Conservation (phyloP, 345 rosid genomes). For the Salix udensis region DNA sequence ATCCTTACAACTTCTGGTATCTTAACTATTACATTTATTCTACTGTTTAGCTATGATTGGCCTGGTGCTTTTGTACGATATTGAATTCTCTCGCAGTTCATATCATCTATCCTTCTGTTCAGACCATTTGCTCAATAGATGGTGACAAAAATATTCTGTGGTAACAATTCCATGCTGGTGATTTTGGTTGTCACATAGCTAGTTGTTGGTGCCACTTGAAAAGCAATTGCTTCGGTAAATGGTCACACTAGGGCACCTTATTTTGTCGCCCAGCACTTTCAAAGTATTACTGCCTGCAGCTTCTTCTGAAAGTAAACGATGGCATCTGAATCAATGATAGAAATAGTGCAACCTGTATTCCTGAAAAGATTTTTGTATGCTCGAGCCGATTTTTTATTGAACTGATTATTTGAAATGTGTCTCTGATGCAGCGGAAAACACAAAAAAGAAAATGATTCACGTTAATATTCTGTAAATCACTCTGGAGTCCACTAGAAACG, state of each 20-base stretch:
- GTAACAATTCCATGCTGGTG: neutral
- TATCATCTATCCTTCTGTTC: neutral
- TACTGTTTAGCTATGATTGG: neutral
- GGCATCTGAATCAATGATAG: neutral
- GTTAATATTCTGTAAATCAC: no score
- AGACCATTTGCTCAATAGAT: neutral
- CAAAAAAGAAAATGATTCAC: no score
- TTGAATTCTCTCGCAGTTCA: neutral
- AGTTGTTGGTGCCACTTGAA: neutral
- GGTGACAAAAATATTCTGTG: no score
- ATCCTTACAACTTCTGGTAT: neutral
- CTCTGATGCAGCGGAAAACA: neutral
- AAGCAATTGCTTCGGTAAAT: slow-evolving; percentile 4
- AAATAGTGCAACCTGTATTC: neutral
- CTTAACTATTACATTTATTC: neutral
- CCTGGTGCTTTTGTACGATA: neutral
- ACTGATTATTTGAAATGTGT: neutral
- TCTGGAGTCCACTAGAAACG: no score
- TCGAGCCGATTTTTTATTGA: neutral
- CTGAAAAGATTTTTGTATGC: neutral
- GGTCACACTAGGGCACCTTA: neutral
- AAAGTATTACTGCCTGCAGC: neutral
- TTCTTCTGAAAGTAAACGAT: neutral
- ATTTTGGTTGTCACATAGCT: neutral
- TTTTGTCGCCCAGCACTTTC: slow-evolving; percentile 3